These are phyloP conservation scores for Brettanomyces nanus DNA, from an alignment of 805 yeast species.

Conservation along the genomic window DNA sequence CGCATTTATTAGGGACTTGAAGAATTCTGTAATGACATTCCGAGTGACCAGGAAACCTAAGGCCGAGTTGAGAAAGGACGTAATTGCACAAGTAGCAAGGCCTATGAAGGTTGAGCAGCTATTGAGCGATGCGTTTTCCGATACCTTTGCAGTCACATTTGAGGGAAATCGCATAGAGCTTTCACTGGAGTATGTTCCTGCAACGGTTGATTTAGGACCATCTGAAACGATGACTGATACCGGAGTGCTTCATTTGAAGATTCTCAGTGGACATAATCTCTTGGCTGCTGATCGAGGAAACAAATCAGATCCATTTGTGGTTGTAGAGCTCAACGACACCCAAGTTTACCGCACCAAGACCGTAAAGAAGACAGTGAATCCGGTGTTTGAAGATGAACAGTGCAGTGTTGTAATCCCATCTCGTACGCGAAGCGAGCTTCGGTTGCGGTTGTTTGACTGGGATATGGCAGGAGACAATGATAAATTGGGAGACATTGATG, in stretches of 20 bases:
- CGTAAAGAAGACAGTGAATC: conserved; percentile 59
- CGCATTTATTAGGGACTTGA: conserved; percentile 63
- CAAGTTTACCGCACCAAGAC: conserved; percentile 50
- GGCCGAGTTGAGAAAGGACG: conserved; percentile 38
- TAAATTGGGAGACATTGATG: conserved; percentile 40
- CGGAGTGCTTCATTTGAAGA: conserved; percentile 49
- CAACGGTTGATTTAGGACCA: conserved; percentile 42
- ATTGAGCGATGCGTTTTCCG: conserved; percentile 38
- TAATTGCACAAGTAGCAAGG: conserved; percentile 46
- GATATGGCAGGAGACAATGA: conserved; percentile 68
- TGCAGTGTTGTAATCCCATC: conserved; percentile 54
- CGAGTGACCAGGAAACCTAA: conserved; percentile 48
- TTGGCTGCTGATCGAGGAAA: conserved; percentile 63
- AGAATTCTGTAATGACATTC: conserved; percentile 47
- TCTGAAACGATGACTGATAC: conserved; percentile 62
- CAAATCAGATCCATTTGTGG: conserved; percentile 64
- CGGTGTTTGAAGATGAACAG: conserved; percentile 72
- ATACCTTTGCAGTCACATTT: conserved; percentile 39
- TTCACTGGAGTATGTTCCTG: conserved; percentile 55
- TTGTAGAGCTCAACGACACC: conserved; percentile 44
- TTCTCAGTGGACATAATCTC: conserved; percentile 48
- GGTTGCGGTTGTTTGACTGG: conserved; percentile 60
- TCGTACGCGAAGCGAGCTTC: conserved; percentile 44
- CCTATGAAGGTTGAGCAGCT: conserved; percentile 44
- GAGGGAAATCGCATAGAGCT: conserved; percentile 32